phyloP scores from a whole-genome alignment of 192 early-diverging fungal species.

The Coemansia sp. region DNA sequence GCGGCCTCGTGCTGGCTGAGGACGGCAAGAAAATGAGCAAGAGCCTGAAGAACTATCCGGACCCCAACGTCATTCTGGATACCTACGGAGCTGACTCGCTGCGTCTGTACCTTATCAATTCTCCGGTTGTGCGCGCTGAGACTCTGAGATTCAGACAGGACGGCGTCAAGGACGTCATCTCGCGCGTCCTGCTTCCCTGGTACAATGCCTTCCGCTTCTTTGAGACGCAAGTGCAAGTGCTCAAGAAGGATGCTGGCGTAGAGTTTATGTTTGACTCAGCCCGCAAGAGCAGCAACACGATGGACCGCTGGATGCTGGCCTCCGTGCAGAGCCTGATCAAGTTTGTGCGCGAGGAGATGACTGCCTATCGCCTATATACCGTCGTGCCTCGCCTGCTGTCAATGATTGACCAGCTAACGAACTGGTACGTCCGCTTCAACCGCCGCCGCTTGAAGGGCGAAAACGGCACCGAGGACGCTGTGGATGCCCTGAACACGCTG shows the following conservation, averaged over 20 bases:
- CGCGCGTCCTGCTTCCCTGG: conserved; percentile 96
- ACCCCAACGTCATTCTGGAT: conserved; percentile 78
- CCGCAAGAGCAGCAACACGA: conserved; percentile 80
- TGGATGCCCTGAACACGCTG: conserved; percentile 85
- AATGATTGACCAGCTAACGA: conserved; percentile 92
- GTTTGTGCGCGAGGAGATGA: conserved; percentile 93
- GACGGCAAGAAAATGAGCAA: conserved; percentile 99
- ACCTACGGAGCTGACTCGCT: conserved; percentile 93
- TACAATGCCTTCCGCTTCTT: conserved; percentile 99
- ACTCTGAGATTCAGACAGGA: conserved; percentile 94
- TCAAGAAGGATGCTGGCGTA: conserved; percentile 75
- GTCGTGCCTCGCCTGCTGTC: conserved; percentile 89
- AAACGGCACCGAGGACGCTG: conserved; percentile 81
- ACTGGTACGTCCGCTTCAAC: conserved; percentile 99
- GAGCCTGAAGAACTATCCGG: conserved; percentile 97
- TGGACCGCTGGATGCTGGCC: conserved; percentile 98
- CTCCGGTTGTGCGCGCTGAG: conserved; percentile 95
- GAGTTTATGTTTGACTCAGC: conserved; percentile 81
- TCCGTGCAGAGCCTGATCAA: conserved; percentile 90
- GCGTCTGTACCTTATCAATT: conserved; percentile 94
- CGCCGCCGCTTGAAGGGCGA: conserved; percentile 96
- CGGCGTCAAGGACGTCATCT: conserved; percentile 91
- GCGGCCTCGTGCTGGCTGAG: conserved; percentile 90
- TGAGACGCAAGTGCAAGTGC: conserved; percentile 78
- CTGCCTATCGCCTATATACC: conserved; percentile 94